These are phyloP conservation scores for Rauvolfia tetraphylla DNA, from an alignment of 257 asterid species.

Conservation along the genomic window DNA sequence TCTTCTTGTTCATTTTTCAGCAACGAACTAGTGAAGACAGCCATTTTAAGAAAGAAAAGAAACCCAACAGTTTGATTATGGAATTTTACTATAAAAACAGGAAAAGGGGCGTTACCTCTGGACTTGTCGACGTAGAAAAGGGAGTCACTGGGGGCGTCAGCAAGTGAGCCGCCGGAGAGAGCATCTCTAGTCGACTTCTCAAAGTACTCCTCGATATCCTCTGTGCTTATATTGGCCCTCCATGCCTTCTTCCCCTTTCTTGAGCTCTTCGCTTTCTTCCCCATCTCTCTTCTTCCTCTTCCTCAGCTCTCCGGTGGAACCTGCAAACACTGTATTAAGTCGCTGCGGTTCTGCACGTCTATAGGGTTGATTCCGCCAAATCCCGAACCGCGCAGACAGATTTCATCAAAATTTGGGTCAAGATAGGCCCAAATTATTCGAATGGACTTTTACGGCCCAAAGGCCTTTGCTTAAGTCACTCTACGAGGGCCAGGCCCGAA, in stretches of 20 bases:
- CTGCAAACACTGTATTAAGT: background rate
- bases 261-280: constrained; percentile 74
- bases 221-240: constrained; percentile 94
- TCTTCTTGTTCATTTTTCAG: background rate
- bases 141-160: constrained; percentile 60
- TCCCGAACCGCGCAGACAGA: background rate
- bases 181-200: constrained; percentile 91
- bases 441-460: background rate
- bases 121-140: constrained; percentile 81
- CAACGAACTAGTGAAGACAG: background rate
- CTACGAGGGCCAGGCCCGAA: no score
- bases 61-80: background rate
- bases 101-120: constrained; percentile 43
- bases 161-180: constrained; percentile 87
- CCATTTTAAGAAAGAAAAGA: background rate
- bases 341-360: background rate
- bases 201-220: constrained; percentile 74
- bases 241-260: constrained; percentile 96
- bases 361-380: background rate
- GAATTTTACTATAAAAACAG: background rate
- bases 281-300: constrained; percentile 40
- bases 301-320: background rate
- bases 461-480: no score
- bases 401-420: background rate
- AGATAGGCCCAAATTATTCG: background rate